Evolutionary conservation across 306 rosid species (phyloP).

Genomic region (Quercus suber): DNA sequence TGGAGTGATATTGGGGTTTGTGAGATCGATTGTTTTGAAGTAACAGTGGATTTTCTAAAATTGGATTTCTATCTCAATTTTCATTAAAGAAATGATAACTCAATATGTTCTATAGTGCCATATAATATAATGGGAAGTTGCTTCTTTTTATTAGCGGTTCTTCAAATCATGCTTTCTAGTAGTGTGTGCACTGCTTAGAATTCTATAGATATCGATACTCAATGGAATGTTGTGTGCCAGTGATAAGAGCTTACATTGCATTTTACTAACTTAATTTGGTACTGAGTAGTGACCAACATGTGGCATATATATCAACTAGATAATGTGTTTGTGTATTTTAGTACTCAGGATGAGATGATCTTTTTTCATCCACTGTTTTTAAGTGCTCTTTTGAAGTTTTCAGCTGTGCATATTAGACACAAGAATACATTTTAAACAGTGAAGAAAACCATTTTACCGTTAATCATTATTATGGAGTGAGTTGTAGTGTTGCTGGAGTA

Average conservation of each 20-base stretch:
- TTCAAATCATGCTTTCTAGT: not conserved
- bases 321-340: not conserved
- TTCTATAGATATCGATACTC: not conserved
- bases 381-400: not conserved
- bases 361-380: not conserved
- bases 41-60: not conserved
- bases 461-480: slow-evolving; percentile 10
- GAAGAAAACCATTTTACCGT: not conserved
- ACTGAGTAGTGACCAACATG: not conserved
- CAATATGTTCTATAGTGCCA: not conserved
- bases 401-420: not conserved
- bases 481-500: not conserved
- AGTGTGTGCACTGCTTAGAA: not conserved
- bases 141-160: not conserved
- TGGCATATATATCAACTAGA: not conserved
- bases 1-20: not conserved
- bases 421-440: not conserved
- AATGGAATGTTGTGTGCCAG: not conserved
- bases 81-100: not conserved
- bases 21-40: not conserved
- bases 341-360: not conserved
- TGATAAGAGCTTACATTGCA: not conserved
- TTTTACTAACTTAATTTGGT: not conserved
- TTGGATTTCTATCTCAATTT: not conserved
- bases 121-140: not conserved